These are phyloP conservation scores for Coriolopsis trogii DNA, from an alignment of 1,284 basidiomycete genomes.

Conservation along the genomic window DNA sequence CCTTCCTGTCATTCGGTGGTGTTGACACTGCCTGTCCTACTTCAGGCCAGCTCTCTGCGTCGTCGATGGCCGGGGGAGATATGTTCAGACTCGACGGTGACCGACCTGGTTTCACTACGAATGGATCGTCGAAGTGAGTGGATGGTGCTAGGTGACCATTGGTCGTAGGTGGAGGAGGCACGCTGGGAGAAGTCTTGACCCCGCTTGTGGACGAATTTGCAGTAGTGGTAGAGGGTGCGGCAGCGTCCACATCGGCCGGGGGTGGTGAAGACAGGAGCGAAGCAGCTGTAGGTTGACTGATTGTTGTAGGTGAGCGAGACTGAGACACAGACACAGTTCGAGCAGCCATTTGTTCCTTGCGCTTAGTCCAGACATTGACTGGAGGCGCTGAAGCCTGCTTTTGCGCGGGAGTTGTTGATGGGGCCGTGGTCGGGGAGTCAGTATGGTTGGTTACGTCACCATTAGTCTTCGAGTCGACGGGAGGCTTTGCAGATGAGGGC, in stretches of 20 bases:
- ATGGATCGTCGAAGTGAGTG: conserved; percentile 43
- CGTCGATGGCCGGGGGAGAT: conserved; percentile 34
- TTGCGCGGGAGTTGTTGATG: conserved; percentile 11
- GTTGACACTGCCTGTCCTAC: conserved; percentile 39
- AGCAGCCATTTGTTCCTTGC: conserved; percentile 50
- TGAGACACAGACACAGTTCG: conserved; percentile 21
- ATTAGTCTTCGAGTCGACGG: conserved; percentile 18
- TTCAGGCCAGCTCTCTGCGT: conserved; percentile 52
- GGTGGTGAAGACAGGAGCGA: conserved; percentile 1
- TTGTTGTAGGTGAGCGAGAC: conserved; percentile 12
- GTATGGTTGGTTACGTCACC: conserved; percentile 25
- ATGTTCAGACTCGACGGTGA: conserved; percentile 13
- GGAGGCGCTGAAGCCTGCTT: conserved; percentile 29
- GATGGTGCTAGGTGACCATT: conserved; percentile 13
- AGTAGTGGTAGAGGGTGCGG: conserved; percentile 3
- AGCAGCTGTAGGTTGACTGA: not conserved
- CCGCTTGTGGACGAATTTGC: conserved; percentile 7
- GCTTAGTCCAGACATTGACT: conserved; percentile 52
- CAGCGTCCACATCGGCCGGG: not conserved
- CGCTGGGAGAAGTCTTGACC: conserved; percentile 2
- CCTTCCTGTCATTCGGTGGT: conserved; percentile 22
- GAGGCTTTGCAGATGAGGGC: conserved; percentile 9
- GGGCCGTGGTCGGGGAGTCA: conserved; percentile 15
- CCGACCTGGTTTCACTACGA: conserved; percentile 38
- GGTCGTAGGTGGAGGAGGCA: not conserved